Base-by-base conservation (phyloP, 257 asterid species). In the Linaria vulgaris region DNA sequence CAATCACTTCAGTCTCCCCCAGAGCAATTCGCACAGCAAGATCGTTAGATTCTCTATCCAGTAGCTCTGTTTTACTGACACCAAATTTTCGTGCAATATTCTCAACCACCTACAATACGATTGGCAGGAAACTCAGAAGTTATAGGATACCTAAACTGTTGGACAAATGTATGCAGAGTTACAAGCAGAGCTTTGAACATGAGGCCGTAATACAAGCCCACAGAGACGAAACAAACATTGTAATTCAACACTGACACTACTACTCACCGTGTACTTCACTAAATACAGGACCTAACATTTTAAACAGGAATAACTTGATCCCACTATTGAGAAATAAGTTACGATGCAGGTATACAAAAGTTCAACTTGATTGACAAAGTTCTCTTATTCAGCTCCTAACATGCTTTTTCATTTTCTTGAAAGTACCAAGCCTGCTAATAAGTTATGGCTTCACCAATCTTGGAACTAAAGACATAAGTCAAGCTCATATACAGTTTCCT, bases 1-100 rank as follows among this genome's bases (percentile, higher is more conserved):
- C 88, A 76, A 92, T 83, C 61, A 92, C 97, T 80, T 89, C 95
- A 52, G 97, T 87, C 80, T 92, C 99, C 56, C 96, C 99, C 80
- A 87, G 64, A 49, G 97, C 96, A 67, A 87, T 80, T 71, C 86
- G 87, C 27, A 85, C 96, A 37, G 97, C 96, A 69, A 85, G 82
- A 71, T 85, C 96, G 68, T 78, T 78, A 24, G 85, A 85, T 76
- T 92, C 97, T 80, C 77, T 84, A 72, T 87, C 96, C 45, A 92
- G 82, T 21, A 92, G 77, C 72, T 87, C 97, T 69, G 88, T 78
- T 79, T 92, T 92, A 81, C 90, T 85, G 69, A 85, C 84, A 56
- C 99, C 99, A 70, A 79, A 81, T 73, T 83, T 92, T 54, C 97
- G 76, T 21, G 97, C 88, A 73, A 89, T 74, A 78, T 92, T 85